Base-by-base conservation (phyloP, 306 rosid genomes). In the Vigna mungo region DNA sequence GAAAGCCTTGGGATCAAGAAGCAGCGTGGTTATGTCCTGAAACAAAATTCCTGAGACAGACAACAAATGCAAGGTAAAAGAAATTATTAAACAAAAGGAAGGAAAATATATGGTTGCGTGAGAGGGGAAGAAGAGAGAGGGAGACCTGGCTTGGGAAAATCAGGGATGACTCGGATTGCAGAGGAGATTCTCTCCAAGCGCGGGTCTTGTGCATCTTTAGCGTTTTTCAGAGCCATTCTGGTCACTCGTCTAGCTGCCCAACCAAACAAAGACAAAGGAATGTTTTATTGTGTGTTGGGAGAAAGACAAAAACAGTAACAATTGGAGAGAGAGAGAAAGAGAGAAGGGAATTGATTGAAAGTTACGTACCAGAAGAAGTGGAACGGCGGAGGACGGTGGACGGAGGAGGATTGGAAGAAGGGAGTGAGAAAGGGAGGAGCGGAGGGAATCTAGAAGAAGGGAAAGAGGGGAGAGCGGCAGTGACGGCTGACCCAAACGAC, bases 1-100 rank as follows among this genome's bases (percentile, higher is more conserved):
- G 81, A 96, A 96, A 75, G 99, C 99, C 89, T 84, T 86, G 1
- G 87, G 83, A 82, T 96, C 98, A 64, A 96, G 89, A 76, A 96
- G 98, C 87, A 96, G 84, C 30, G 99, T 96, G 17, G 98, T 96
- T 78, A 96, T 92, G 23, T 96, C 99, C 58, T 96, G 98, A 79
- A 96, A 96, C 94, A 96, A 51, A 74, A 96, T 96, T 83, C 99
- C 99, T 96, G 79, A 56, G 84, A 71, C 44, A 74, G 51, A 25
- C 59, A 80, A 41, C 1, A 39, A 63, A 71, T 11, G 25, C 36
- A 77, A 39, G 4, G 47, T 56, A 11, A 4, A 2, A 9, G 2
- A 41, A 41, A 41, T 41, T 2, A 41, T 41, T 41, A 41, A 41
- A 41, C 46, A 0, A 20, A 18, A 20, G 2, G 6, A 56, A 21